Base-by-base conservation (phyloP, 768 basidiomycete species). In the Hemileccinum rubropunctum region DNA sequence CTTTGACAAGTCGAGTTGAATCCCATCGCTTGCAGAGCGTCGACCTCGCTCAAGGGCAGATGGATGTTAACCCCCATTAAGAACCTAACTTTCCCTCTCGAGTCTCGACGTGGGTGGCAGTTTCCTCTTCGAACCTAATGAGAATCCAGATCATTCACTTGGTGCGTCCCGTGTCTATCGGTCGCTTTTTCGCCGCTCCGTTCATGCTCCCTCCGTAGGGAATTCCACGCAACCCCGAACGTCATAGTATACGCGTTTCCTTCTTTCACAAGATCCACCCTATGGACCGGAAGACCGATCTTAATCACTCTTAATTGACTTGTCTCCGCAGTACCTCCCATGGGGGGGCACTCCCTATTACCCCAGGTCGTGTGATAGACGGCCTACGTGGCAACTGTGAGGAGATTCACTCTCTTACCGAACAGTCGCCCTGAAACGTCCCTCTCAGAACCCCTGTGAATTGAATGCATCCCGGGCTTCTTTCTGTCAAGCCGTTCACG, bases 351-450 rank as follows among this genome's bases (percentile, higher is more conserved):
- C 58, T 58, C 52, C 9, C 58, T 60, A 63, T 63, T 64, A 64
- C 62, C 62, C 63, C 63, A 56, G 58, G 63, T 63, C 52, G 60
- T 63, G 63, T 63, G 63, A 63, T 51, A 9, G 48, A 11, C 32
- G 4, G 18, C n/a, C 18, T 38, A 35, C 38, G 43, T 50, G 57
- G 49, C 42, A 12, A 13, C 39, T 47, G 54, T 26, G 50, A 52
- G 42, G 48, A 28, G 42, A 59, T 51, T 47, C 42, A 17, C 46
- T 47, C 43, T 3, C 48, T 46, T 54, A 43, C 45, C 42, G 32
- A 45, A 43, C 21, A 8, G 37, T 30, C 14, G n/a, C 20, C 52
- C 42, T 42, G 7, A 45, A 53, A 27, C 33, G 33, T 37, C 28
- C 28, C 28, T 30, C 45, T 48, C 9, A n/a, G 51, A 41, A 45